These are phyloP conservation scores for Sporothrix humicola DNA, from an alignment of 2,329 filamentous ascomycete species.

Conservation along the genomic window DNA sequence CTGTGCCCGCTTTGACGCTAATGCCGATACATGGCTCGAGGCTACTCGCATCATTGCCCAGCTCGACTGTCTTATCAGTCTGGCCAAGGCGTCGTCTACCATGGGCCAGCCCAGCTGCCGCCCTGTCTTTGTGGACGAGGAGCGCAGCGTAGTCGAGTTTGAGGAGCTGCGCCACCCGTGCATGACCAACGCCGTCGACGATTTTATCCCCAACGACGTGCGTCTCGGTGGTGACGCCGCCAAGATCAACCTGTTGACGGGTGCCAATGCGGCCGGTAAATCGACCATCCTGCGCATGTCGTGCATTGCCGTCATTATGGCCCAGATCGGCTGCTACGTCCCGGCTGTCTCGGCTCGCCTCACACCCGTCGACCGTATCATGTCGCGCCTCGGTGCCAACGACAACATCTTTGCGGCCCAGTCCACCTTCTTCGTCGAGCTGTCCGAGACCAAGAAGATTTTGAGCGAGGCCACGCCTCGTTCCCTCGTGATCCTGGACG, in stretches of 20 bases:
- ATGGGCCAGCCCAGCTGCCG: slow-evolving; percentile 88
- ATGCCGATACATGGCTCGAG: slow-evolving; percentile 83
- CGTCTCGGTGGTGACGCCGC: slow-evolving; percentile 78
- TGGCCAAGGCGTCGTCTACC: slow-evolving; percentile 84
- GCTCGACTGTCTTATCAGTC: slow-evolving; percentile 90
- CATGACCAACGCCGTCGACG: slow-evolving; percentile 84
- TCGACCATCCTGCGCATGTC: slow-evolving; percentile 97
- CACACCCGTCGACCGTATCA: slow-evolving; percentile 94
- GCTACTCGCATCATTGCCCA: slow-evolving; percentile 91
- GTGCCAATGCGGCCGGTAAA: slow-evolving; percentile 96
- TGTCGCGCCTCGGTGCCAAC: slow-evolving; percentile 96
- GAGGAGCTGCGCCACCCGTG: slow-evolving; percentile 92
- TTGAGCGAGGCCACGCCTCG: slow-evolving; percentile 90
- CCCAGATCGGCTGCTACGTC: slow-evolving; percentile 92
- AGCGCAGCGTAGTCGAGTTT: slow-evolving; percentile 88
- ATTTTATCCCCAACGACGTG: slow-evolving; percentile 97
- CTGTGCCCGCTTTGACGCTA: slow-evolving; percentile 83
- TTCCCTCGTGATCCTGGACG: slow-evolving; percentile 94
- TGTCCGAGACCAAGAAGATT: slow-evolving; percentile 98
- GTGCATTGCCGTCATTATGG: slow-evolving; percentile 95
- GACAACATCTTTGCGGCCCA: slow-evolving; percentile 99
- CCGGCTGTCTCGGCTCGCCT: slow-evolving; percentile 81
- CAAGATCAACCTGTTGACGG: slow-evolving; percentile 90
- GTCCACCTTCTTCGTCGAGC: slow-evolving; percentile 96
- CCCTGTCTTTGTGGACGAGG: slow-evolving; percentile 82